A percentile compares a stretch with the other conserved stretches of the same genome.
Evolutionary conservation across 805 yeast genomes (phyloP).

Genomic region (Osmozyma mogii): DNA sequence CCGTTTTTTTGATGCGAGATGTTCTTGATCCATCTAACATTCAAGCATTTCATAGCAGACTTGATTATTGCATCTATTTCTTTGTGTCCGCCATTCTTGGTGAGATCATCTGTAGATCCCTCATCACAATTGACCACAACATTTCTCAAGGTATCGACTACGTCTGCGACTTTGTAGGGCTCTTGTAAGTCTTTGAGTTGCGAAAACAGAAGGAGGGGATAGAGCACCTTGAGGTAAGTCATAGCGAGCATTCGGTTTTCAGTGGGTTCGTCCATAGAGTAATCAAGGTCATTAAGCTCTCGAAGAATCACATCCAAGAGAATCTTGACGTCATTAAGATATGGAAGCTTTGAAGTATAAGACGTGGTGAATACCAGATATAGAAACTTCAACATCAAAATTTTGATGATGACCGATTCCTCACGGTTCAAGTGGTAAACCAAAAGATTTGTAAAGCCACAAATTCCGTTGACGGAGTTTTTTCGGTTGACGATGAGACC

Average conservation of each 20-base stretch:
- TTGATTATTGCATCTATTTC: constrained; percentile 20
- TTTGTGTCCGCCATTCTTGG: constrained; percentile 1
- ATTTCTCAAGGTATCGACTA: constrained; percentile 43
- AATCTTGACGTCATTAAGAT: constrained; percentile 78
- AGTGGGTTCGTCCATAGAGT: constrained; percentile 40
- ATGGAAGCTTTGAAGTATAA: constrained; percentile 58
- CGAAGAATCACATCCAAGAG: constrained; percentile 76
- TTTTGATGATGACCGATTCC: constrained; percentile 60
- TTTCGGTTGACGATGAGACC: constrained; percentile 25
- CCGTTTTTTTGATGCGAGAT: constrained; percentile 3
- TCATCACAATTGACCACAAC: constrained; percentile 27
- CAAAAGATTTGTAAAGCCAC: constrained; percentile 59
- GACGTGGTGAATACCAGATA: constrained; percentile 66
- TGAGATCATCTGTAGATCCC: not conserved
- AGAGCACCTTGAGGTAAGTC: constrained; percentile 60
- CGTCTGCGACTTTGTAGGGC: constrained; percentile 49
- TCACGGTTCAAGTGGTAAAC: constrained; percentile 65
- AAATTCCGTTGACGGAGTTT: constrained; percentile 39
- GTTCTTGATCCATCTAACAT: constrained; percentile 26
- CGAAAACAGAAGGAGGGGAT: constrained; percentile 62
- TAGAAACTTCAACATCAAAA: constrained; percentile 70
- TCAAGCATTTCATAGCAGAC: constrained; percentile 26
- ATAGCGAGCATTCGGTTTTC: constrained; percentile 45
- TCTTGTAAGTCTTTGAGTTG: constrained; percentile 43
- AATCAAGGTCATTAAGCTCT: constrained; percentile 64